phyloP scores from a whole-genome alignment of 2,329 filamentous ascomycete species.

The Catunica adiposa region DNA sequence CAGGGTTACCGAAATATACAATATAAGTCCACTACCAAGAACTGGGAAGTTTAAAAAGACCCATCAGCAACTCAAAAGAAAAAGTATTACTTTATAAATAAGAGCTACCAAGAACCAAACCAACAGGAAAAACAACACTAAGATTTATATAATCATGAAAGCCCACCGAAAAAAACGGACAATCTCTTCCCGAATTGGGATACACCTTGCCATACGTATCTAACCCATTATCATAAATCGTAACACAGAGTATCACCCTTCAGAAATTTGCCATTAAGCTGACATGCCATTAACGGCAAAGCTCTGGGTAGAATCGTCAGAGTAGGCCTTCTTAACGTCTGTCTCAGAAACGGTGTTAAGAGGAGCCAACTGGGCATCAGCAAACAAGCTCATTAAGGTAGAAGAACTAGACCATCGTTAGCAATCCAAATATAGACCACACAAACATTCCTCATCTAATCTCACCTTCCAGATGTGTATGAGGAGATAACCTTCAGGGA shows the following conservation, averaged over 20 bases:
- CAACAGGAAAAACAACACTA: neutral
- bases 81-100: no score
- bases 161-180: neutral
- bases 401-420: neutral
- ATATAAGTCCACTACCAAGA: no score
- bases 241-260: neutral
- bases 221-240: no score
- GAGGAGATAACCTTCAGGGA: constrained; percentile 7
- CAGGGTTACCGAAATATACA: no score
- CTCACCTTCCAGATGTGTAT: constrained; percentile 1
- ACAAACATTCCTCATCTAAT: neutral
- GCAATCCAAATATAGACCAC: no score
- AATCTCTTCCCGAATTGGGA: neutral
- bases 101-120: neutral
- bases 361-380: neutral
- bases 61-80: no score
- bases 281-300: constrained; percentile 1
- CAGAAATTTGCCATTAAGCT: neutral
- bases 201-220: no score
- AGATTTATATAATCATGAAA: neutral
- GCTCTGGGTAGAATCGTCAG: neutral
- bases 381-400: constrained; percentile 3
- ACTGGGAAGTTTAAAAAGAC: no score
- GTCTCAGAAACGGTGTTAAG: neutral
- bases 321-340: neutral